Conservation (phyloP, 305 asterid species). For the Ajuga reptans region DNA sequence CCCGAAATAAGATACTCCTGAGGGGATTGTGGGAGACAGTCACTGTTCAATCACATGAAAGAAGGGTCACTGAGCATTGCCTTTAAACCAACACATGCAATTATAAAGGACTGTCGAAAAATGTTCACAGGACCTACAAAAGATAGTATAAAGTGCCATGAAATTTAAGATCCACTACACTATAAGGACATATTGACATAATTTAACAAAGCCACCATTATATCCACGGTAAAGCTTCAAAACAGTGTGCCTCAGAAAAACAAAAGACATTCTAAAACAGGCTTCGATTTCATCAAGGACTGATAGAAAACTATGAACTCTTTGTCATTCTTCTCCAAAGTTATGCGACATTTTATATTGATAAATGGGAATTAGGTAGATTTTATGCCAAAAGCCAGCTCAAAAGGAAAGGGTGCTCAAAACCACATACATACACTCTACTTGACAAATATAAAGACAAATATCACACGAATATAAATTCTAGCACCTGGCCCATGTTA, state of each 20-base stretch:
- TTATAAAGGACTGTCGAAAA: background rate
- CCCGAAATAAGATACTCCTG: constrained; percentile 91
- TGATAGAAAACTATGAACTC: background rate
- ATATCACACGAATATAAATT: too few relatives aligned
- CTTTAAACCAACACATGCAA: background rate
- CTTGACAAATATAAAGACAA: background rate
- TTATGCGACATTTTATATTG: background rate
- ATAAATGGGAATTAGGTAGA: background rate
- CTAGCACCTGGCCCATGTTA: background rate
- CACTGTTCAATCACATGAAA: constrained; percentile 52
- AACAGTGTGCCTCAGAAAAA: background rate
- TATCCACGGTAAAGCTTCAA: background rate
- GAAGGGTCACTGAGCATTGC: constrained; percentile 18
- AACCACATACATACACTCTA: background rate
- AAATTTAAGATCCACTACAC: background rate
- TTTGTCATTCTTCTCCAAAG: background rate
- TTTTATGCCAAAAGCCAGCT: background rate
- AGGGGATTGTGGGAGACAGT: constrained; percentile 63
- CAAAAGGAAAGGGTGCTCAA: background rate
- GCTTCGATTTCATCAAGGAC: background rate
- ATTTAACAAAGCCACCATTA: background rate
- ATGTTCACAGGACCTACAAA: background rate
- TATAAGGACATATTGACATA: background rate
- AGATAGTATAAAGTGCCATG: background rate
- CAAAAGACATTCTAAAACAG: background rate